Evolutionary conservation across 2,329 filamentous ascomycete species (phyloP).

Genomic region (Lasiodiplodia theobromae): DNA sequence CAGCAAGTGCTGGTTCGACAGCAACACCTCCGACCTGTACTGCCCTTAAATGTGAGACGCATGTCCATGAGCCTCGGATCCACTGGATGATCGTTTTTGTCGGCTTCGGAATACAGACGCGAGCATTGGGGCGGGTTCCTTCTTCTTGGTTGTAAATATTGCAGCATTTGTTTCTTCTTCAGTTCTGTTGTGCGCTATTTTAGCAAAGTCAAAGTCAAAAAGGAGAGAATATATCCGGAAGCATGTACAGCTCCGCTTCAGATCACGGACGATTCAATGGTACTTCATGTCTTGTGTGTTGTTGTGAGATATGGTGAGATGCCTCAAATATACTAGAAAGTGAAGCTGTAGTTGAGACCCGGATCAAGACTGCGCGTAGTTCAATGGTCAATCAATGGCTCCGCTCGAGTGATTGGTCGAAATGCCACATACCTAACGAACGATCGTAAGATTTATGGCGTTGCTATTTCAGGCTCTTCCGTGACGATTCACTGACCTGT

Average conservation of each 20-base stretch:
- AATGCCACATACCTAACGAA: no score
- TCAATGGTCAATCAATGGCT: no score
- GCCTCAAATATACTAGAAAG: not conserved
- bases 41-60: slow-evolving; percentile 4
- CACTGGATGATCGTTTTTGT: not conserved
- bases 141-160: not conserved
- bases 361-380: no score
- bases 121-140: not conserved
- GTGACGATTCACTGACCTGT: not conserved
- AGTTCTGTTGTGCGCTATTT: not conserved
- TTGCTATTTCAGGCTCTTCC: not conserved
- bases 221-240: not conserved
- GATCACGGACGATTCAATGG: not conserved
- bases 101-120: not conserved
- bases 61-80: no score
- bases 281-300: not conserved
- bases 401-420: no score
- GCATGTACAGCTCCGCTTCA: not conserved
- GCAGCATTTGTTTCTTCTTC: not conserved
- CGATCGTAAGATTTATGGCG: not conserved
- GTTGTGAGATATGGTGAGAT: not conserved
- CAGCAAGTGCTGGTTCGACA: slow-evolving; percentile 27
- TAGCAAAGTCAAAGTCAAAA: not conserved
- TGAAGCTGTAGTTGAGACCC: not conserved
- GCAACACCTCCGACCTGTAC: slow-evolving; percentile 23